A percentile compares a stretch with the other conserved stretches of the same genome.
Conservation (phyloP, 257 asterid species). For the Ocimum tenuiflorum region DNA sequence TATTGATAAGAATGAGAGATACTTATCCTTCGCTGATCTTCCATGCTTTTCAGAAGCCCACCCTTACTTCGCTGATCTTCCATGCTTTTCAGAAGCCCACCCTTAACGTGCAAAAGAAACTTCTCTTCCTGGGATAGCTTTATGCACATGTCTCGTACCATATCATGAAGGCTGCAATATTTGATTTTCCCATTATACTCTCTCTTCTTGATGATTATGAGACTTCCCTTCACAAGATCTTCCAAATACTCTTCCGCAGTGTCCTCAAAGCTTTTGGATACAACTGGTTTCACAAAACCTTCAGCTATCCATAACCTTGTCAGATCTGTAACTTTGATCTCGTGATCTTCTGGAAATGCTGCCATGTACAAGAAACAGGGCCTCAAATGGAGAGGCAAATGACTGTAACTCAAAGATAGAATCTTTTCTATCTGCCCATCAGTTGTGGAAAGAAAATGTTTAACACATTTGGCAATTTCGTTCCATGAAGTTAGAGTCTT, state of each 20-base stretch:
- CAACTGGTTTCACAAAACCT: neutral
- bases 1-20: neutral
- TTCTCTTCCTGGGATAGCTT: neutral
- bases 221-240: neutral
- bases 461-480: neutral
- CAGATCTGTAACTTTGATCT: neutral
- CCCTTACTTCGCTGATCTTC: neutral
- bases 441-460: neutral
- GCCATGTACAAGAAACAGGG: neutral
- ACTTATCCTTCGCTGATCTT: neutral
- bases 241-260: conserved; percentile 5
- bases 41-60: neutral
- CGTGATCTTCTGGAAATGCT: neutral
- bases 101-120: neutral
- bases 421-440: neutral
- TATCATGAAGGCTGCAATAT: conserved; percentile 3
- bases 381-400: conserved; percentile 2
- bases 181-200: neutral
- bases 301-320: neutral
- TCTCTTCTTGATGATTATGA: neutral
- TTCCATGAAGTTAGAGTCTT: neutral
- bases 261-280: neutral
- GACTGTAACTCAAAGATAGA: neutral
- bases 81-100: neutral
- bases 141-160: conserved; percentile 15